Conservation (phyloP, 371 early-diverging fungal genomes). For the Entomophthora muscae region DNA sequence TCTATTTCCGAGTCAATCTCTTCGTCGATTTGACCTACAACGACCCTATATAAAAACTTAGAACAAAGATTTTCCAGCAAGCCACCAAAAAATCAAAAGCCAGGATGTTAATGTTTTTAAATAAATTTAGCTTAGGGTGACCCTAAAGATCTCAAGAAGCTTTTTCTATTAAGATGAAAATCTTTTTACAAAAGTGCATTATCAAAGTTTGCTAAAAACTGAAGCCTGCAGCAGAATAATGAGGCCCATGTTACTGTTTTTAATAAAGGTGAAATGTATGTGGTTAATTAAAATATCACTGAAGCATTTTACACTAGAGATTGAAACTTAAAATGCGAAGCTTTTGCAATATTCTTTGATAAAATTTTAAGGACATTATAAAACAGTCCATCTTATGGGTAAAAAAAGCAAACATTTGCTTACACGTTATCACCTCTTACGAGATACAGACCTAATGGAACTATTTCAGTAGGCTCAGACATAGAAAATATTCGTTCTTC, state of each 20-base stretch:
- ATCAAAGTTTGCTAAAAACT: not conserved
- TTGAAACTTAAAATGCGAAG: not conserved
- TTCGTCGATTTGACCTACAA: not conserved
- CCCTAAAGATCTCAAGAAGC: not conserved
- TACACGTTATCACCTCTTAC: constrained; percentile 66
- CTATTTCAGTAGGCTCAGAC: constrained; percentile 45
- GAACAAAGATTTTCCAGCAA: not conserved
- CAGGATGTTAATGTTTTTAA: not conserved
- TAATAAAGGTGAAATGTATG: not conserved
- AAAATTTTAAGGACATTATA: not conserved
- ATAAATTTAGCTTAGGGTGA: not conserved
- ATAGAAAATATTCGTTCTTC: constrained; percentile 57
- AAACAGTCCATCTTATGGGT: not conserved
- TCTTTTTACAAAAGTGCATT: not conserved
- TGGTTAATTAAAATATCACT: not conserved
- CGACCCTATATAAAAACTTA: not conserved
- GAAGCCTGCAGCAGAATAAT: not conserved
- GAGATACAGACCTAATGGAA: constrained; percentile 52
- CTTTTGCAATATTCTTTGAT: not conserved
- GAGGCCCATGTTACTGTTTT: not conserved
- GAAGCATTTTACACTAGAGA: not conserved
- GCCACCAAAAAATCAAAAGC: not conserved
- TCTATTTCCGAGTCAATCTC: not conserved
- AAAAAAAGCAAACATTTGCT: constrained; percentile 7
- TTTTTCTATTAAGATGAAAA: not conserved